phyloP scores from a whole-genome alignment of 352 stramenopile species.

The Globisporangium spinosum region DNA sequence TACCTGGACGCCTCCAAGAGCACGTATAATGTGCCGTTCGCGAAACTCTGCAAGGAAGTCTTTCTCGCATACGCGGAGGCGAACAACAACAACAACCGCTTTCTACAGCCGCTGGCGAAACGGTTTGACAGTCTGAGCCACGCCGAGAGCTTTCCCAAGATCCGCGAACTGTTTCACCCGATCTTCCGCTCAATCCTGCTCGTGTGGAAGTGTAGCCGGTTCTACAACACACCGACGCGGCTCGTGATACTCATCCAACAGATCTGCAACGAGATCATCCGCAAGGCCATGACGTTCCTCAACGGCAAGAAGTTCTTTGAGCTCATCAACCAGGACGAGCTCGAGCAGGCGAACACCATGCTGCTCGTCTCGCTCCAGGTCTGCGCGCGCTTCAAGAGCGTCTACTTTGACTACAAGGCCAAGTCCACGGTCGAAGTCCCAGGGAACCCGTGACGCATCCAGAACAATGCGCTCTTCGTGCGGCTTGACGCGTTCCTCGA shows the following conservation, averaged over 20 bases:
- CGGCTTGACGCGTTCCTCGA: conserved; percentile 90
- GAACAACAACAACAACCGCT: conserved; percentile 87
- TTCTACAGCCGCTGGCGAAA: conserved; percentile 68
- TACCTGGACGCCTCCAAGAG: conserved; percentile 86
- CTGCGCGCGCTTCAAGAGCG: conserved; percentile 87
- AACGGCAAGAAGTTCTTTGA: conserved; percentile 81
- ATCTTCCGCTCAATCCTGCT: conserved; percentile 88
- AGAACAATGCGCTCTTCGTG: conserved; percentile 91
- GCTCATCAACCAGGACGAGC: conserved; percentile 69
- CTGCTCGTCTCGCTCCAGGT: conserved; percentile 71
- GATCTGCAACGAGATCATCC: conserved; percentile 89
- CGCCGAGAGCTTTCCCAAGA: conserved; percentile 39
- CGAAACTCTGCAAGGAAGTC: conserved; percentile 90
- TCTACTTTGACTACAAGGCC: conserved; percentile 92
- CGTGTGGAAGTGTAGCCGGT: conserved; percentile 88
- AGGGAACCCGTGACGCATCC: conserved; percentile 86
- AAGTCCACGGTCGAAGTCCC: conserved; percentile 77
- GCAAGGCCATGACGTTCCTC: conserved; percentile 63
- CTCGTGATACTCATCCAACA: conserved; percentile 87
- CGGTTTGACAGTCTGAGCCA: conserved; percentile 51
- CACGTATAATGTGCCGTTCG: conserved; percentile 91
- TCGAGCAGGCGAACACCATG: conserved; percentile 71
- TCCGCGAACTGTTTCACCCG: conserved; percentile 76
- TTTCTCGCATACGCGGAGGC: conserved; percentile 85
- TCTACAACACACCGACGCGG: conserved; percentile 89